phyloP scores from a whole-genome alignment of 2,329 filamentous ascomycete genomes.

The Mariannaea elegans region DNA sequence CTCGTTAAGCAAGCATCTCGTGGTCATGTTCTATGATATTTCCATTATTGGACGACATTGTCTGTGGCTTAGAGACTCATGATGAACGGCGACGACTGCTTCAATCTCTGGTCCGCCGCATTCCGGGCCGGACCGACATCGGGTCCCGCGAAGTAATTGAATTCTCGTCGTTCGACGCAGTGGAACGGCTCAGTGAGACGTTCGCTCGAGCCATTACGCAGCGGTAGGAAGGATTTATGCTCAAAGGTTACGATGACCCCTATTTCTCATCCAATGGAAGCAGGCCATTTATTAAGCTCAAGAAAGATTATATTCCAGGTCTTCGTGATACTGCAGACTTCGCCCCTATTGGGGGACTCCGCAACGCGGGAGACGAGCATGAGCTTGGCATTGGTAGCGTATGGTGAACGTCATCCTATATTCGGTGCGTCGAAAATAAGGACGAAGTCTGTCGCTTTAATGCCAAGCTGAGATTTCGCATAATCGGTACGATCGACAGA shows the following conservation, averaged over 20 bases:
- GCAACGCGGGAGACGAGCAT: constrained; percentile 67
- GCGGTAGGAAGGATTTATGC: constrained; percentile 11
- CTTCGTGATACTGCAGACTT: constrained; percentile 81
- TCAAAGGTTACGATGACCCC: too few relatives aligned
- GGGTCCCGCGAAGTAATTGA: constrained; percentile 7
- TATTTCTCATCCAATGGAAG: too few relatives aligned
- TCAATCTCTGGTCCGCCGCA: constrained; percentile 61
- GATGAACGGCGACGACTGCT: too few relatives aligned
- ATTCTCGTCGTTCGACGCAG: constrained; percentile 7
- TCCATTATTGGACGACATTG: too few relatives aligned
- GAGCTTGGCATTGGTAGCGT: constrained; percentile 59
- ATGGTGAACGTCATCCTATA: constrained; percentile 77
- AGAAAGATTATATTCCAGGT: constrained; percentile 41
- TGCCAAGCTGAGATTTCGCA: constrained; percentile 59
- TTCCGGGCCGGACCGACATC: constrained; percentile 6
- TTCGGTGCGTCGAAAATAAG: constrained; percentile 75
- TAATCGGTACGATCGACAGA: constrained; percentile 60
- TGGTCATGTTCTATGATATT: too few relatives aligned
- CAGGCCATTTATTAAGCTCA: constrained; percentile 70
- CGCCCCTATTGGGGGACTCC: constrained; percentile 75
- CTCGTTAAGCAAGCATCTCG: too few relatives aligned
- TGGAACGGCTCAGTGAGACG: constrained; percentile 10
- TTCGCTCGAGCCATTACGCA: background rate
- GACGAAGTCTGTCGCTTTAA: constrained; percentile 57
- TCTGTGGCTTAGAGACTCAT: too few relatives aligned